A percentile compares a stretch with the other conserved stretches of the same genome.
phyloP scores from a whole-genome alignment of 2,329 filamentous ascomycete genomes.

The Cercospora zeina region DNA sequence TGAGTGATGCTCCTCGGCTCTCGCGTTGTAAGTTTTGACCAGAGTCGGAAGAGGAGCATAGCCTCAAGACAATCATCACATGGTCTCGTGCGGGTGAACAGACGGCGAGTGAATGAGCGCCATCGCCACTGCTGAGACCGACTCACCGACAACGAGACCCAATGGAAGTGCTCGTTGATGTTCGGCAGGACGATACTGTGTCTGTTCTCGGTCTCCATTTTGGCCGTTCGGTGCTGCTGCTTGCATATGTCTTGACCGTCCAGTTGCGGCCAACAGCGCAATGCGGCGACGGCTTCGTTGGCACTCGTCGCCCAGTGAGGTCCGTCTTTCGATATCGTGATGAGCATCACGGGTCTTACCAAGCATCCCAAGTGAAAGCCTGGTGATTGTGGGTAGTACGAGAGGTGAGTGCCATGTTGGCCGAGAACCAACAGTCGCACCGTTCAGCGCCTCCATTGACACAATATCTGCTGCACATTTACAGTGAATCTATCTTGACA shows the following conservation, averaged over 20 bases:
- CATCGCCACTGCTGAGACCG: not conserved
- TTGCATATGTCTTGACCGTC: not conserved
- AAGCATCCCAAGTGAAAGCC: too few species aligned
- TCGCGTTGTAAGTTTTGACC: not conserved
- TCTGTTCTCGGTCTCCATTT: too few species aligned
- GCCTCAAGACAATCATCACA: too few species aligned
- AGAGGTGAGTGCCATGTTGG: not conserved
- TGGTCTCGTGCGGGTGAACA: not conserved
- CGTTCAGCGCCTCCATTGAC: slow-evolving; percentile 10
- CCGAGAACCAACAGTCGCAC: not conserved
- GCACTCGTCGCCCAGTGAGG: too few species aligned
- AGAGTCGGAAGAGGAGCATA: too few species aligned
- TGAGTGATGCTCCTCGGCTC: not conserved
- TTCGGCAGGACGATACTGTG: not conserved
- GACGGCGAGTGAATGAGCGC: not conserved
- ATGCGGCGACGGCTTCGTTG: not conserved
- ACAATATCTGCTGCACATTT: slow-evolving; percentile 10
- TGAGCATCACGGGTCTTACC: too few species aligned
- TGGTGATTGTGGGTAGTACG: not conserved
- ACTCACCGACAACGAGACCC: not conserved
- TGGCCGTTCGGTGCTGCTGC: not conserved
- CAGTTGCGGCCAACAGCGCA: not conserved
- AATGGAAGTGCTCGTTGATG: not conserved
- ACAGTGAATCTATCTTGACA: slow-evolving; percentile 13
- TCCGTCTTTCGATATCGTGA: too few species aligned